phyloP scores from a whole-genome alignment of 805 yeast genomes.

The Yueomyces sp. region DNA sequence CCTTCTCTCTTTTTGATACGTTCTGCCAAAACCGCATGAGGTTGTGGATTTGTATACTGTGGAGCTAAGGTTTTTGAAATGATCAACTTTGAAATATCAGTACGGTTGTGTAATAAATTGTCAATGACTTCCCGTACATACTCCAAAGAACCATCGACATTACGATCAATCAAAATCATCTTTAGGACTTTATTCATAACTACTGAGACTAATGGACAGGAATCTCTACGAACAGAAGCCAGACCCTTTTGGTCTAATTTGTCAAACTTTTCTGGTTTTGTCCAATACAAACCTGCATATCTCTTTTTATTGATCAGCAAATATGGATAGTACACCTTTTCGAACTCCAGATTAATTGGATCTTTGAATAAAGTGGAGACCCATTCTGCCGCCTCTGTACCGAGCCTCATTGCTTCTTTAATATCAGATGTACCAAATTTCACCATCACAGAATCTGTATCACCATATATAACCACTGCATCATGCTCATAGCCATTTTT shows the following conservation, averaged over 20 bases:
- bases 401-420: conserved; percentile 76
- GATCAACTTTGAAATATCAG: conserved; percentile 86
- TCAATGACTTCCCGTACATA: conserved; percentile 83
- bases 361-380: conserved; percentile 68
- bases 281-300: conserved; percentile 96
- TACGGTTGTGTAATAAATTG: conserved; percentile 76
- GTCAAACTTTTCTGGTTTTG: conserved; percentile 79
- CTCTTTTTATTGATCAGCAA: conserved; percentile 88
- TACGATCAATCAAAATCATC: conserved; percentile 72
- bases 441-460: conserved; percentile 98
- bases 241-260: conserved; percentile 98
- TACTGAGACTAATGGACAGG: conserved; percentile 86
- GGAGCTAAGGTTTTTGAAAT: conserved; percentile 87
- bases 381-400: conserved; percentile 84
- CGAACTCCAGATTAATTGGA: conserved; percentile 93
- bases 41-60: conserved; percentile 92
- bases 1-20: conserved; percentile 96
- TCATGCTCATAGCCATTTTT: conserved; percentile 75
- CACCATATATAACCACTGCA: conserved; percentile 91
- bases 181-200: conserved; percentile 88
- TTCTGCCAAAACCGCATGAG: conserved; percentile 92
- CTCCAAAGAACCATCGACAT: conserved; percentile 70
- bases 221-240: conserved; percentile 96
- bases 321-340: conserved; percentile 92
- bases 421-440: conserved; percentile 80